Conservation (phyloP, 1,284 basidiomycete species). For the Agroathelia rolfsii region DNA sequence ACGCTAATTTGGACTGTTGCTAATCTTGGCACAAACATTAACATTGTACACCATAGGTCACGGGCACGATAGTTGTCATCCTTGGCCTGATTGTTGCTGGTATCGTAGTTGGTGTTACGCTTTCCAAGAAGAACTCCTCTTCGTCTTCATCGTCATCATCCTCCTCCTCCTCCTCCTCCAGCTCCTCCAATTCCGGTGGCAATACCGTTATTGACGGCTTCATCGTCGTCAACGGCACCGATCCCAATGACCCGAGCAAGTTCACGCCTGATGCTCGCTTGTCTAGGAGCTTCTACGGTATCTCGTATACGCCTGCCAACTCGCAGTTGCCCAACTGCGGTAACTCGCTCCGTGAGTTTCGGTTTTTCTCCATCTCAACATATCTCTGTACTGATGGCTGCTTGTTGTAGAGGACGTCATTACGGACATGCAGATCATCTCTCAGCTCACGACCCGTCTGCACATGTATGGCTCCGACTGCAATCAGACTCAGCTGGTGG, state of each 20-base stretch:
- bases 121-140: constrained; percentile 40
- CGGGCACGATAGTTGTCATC: constrained; percentile 33
- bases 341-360: constrained; percentile 26
- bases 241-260: constrained; percentile 48
- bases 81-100: constrained; percentile 36
- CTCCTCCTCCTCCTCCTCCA: constrained; percentile 14
- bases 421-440: constrained; percentile 32
- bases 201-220: constrained; percentile 12
- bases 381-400: constrained; percentile 6
- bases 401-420: constrained; percentile 28
- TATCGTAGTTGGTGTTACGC: constrained; percentile 41
- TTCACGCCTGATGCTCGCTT: constrained; percentile 52
- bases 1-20: no score
- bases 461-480: constrained; percentile 54
- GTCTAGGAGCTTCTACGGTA: constrained; percentile 57
- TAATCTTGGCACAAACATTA: no score
- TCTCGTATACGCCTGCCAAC: constrained; percentile 57
- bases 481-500: constrained; percentile 45
- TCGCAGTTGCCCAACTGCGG: constrained; percentile 38
- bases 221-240: constrained; percentile 14
- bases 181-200: constrained; percentile 12
- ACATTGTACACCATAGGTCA: constrained; percentile 33
- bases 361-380: constrained; percentile 2
- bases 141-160: constrained; percentile 20
- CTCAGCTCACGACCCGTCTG: constrained; percentile 6